Evolutionary conservation across 1,284 basidiomycete species (phyloP).

Genomic region (Vanrija humicola): DNA sequence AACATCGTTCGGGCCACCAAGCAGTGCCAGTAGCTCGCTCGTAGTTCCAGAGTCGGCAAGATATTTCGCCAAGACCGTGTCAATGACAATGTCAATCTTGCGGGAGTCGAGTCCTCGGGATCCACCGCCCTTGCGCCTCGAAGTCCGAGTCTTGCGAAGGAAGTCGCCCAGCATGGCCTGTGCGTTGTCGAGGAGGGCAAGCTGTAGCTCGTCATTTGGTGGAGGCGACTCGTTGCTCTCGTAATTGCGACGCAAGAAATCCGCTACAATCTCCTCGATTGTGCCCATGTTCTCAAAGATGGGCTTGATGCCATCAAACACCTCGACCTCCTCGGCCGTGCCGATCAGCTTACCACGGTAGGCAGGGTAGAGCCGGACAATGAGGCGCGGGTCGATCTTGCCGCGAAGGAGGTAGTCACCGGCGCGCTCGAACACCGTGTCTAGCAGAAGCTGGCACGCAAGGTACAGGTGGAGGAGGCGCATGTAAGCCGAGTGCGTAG

Average conservation of each 20-base stretch:
- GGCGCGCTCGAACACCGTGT: constrained; percentile 48
- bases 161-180: constrained; percentile 47
- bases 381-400: constrained; percentile 46
- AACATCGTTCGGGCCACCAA: constrained; percentile 60
- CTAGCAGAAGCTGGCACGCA: constrained; percentile 43
- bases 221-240: neutral
- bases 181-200: constrained; percentile 40
- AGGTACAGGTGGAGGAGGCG: constrained; percentile 47
- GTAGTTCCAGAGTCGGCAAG: constrained; percentile 63
- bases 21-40: constrained; percentile 60
- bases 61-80: constrained; percentile 74
- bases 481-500: constrained; percentile 41
- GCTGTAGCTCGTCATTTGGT: constrained; percentile 21
- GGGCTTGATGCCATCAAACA: constrained; percentile 43
- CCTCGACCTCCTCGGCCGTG: constrained; percentile 43
- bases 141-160: constrained; percentile 45
- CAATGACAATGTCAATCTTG: constrained; percentile 58
- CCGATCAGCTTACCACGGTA: constrained; percentile 42
- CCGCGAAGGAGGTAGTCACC: constrained; percentile 44
- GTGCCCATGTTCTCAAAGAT: constrained; percentile 33
- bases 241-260: constrained; percentile 8
- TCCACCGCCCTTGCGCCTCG: constrained; percentile 42
- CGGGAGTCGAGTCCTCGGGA: constrained; percentile 34
- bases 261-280: constrained; percentile 40
- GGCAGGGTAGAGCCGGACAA: constrained; percentile 48